Conservation (phyloP, 2,329 filamentous ascomycete species). For the Thermothelomyces thermophilus region DNA sequence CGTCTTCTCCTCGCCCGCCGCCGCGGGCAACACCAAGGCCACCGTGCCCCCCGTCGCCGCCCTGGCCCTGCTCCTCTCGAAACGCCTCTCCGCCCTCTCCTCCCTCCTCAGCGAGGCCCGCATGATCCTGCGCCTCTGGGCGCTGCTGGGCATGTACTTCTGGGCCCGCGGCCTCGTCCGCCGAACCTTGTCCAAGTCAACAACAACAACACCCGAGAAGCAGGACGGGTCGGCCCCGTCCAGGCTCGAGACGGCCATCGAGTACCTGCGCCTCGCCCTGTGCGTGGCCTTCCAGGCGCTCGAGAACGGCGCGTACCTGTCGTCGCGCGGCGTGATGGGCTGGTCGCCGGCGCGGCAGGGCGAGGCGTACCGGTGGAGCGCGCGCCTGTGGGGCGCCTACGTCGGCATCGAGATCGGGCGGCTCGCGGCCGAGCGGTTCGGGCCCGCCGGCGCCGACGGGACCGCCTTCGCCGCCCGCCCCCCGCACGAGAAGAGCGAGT, state of each 20-base stretch:
- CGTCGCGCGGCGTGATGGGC: constrained; percentile 62
- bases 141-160: constrained; percentile 64
- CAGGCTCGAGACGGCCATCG: constrained; percentile 42
- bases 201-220: constrained; percentile 23
- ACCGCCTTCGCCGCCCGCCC: constrained; percentile 26
- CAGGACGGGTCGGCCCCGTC: constrained; percentile 34
- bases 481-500: constrained; percentile 42
- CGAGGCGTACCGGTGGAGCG: constrained; percentile 63
- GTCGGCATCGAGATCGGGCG: constrained; percentile 68
- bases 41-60: too few relatives aligned
- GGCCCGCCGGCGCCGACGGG: constrained; percentile 20
- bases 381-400: constrained; percentile 73
- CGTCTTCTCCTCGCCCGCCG: constrained; percentile 33
- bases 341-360: constrained; percentile 51
- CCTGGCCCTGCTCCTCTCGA: constrained; percentile 42
- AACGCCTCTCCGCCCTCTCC: constrained; percentile 54
- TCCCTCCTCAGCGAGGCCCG: constrained; percentile 63
- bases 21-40: constrained; percentile 25
- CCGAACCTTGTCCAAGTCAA: constrained; percentile 25
- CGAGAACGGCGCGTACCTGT: constrained; percentile 78
- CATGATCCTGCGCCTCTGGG: constrained; percentile 71
- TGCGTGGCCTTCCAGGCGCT: constrained; percentile 68
- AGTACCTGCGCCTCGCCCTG: constrained; percentile 60
- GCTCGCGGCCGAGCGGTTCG: constrained; percentile 45
- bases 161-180: constrained; percentile 51